Evolutionary conservation across 2,329 filamentous ascomycete species (phyloP), one percentile per base, ranked within the genome.

Genomic region (Colletotrichum musicola): DNA sequence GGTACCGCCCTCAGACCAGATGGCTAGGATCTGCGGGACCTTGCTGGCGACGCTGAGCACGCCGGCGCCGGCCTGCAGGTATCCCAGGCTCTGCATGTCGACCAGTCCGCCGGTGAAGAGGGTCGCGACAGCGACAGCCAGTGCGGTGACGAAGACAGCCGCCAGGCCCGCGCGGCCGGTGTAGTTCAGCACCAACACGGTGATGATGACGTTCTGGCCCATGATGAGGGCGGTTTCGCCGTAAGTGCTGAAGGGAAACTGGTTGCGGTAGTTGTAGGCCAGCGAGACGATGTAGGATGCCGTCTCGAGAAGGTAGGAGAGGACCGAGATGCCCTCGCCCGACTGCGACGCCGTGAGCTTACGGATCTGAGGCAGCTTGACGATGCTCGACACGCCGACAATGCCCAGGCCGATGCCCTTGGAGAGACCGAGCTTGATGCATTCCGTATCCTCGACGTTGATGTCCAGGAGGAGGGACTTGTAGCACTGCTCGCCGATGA

Each of bases 291-390:
- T 86, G 82, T 97, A 95, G 67, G 92, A 90, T 64, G 89, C 86
- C 9, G 94, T 98, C 84, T 99, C 96, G 78, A 99, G 93, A 40
- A 96, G 86, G 84, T 98, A 98, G 38, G 93, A 92, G 51, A 97
- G 87, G 82, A 98, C 97, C 56, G 90, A 94, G 70, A 99, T 88
- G 74, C 96, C 96, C 51, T 89, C 88, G 30, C 94, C 90, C 57
- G 94, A 97, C 75, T 90, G 88, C 55, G 93, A 94, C 76, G 86
- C 86, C 76, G 96, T 82, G 59, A 99, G 90, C 85, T 99, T 99
- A 80, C 98, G 81, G 78, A 99, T 95, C 85, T 99, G 96, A 0
- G 96, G 96, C 27, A 99, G 90, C 84, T 99, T 99, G 84, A 99
- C 95, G 75, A 98, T 90, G 62, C 93, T 91, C 30, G 93, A 95